Conservation (phyloP, 2,329 filamentous ascomycete species). For the Aspergillus sp. region DNA sequence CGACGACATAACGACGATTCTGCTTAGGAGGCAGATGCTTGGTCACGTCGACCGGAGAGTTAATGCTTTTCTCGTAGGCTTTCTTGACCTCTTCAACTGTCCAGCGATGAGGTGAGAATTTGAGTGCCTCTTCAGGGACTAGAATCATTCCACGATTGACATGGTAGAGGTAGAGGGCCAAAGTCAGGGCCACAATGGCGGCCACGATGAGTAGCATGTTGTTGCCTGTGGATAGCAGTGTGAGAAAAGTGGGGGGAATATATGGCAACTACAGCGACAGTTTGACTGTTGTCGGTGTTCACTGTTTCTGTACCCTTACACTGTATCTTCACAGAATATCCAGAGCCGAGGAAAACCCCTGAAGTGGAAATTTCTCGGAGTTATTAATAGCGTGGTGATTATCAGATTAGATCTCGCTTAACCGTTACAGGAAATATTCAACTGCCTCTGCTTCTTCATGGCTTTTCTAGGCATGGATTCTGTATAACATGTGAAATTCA, state of each 20-base stretch:
- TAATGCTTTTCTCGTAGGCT: constrained; percentile 23
- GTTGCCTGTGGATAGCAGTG: background rate
- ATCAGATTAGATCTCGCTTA: background rate
- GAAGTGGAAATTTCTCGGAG: background rate
- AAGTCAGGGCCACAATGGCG: background rate
- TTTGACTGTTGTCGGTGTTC: background rate
- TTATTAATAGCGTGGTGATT: background rate
- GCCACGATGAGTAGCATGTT: background rate
- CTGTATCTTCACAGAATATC: background rate
- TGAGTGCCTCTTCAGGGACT: constrained; percentile 21
- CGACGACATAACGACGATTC: constrained; percentile 32
- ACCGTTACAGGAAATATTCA: background rate
- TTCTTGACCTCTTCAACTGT: constrained; percentile 26
- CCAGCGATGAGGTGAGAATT: constrained; percentile 25
- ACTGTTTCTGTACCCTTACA: background rate
- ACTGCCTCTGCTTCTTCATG: background rate
- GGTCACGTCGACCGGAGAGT: constrained; percentile 25
- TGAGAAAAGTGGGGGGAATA: too few relatives aligned
- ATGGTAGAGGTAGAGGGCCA: constrained; percentile 22
- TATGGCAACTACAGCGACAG: background rate
- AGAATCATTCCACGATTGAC: constrained; percentile 22
- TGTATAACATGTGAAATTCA: background rate
- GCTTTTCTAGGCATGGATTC: background rate
- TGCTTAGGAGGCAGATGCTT: constrained; percentile 32
- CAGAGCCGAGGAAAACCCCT: constrained; percentile 9